These are phyloP conservation scores for Litchi chinensis DNA, from an alignment of 345 rosid species.

Conservation along the genomic window DNA sequence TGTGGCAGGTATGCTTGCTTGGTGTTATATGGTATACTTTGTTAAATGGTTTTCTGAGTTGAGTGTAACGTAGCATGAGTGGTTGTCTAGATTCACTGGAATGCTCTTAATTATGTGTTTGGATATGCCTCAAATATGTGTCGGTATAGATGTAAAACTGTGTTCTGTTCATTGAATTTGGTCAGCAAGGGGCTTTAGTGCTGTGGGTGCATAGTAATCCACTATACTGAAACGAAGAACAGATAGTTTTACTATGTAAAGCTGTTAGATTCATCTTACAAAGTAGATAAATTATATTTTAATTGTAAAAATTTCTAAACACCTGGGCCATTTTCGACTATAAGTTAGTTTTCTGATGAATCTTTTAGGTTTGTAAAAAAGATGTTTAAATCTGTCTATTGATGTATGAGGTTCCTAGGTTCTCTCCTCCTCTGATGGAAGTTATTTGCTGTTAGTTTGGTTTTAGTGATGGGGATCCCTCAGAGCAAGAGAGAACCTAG, in stretches of 20 bases:
- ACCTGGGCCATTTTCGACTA: neutral
- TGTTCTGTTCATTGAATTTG: neutral
- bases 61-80: neutral
- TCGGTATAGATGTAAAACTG: neutral
- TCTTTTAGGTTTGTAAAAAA: neutral
- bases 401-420: neutral
- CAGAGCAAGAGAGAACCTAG: too few species aligned
- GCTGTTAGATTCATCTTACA: neutral
- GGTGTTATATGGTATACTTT: constrained; percentile 4
- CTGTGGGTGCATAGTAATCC: neutral
- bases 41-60: neutral
- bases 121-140: neutral
- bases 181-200: neutral
- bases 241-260: neutral
- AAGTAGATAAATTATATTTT: constrained; percentile 2
- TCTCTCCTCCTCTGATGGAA: neutral
- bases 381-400: neutral
- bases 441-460: neutral
- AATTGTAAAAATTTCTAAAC: neutral
- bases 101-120: constrained; percentile 1
- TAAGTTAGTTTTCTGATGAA: neutral
- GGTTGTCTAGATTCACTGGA: neutral
- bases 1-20: constrained; percentile 60
- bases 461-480: neutral
- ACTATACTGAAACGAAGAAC: neutral